Evolutionary conservation across 2,329 filamentous ascomycete species (phyloP).

Genomic region (Talaromyces verruculosus): DNA sequence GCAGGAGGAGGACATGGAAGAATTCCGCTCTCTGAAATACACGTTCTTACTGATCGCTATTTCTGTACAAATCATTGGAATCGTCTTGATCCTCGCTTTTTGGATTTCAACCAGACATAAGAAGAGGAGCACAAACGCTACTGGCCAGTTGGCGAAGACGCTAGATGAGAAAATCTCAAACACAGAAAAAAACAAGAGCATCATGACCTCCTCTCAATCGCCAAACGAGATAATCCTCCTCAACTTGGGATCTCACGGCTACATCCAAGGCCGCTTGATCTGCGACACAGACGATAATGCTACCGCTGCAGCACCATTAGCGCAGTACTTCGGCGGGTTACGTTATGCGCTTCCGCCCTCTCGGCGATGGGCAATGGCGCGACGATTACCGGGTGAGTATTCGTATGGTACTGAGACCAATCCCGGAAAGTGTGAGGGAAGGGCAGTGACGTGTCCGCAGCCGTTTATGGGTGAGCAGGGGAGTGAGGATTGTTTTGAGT

Average conservation of each 20-base stretch:
- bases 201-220: not conserved
- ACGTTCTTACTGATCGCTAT: not conserved
- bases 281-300: slow-evolving; percentile 18
- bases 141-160: not conserved
- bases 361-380: slow-evolving; percentile 53
- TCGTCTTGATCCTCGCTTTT: no score
- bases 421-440: slow-evolving; percentile 48
- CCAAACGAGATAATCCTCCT: not conserved
- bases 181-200: not conserved
- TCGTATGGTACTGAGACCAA: slow-evolving; percentile 52
- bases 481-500: slow-evolving; percentile 58
- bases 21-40: not conserved
- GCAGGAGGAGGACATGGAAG: not conserved
- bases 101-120: not conserved
- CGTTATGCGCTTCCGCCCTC: slow-evolving; percentile 56
- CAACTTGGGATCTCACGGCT: slow-evolving; percentile 43
- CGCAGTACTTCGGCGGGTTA: slow-evolving; percentile 55
- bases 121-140: not conserved
- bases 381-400: slow-evolving; percentile 49
- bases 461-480: slow-evolving; percentile 39
- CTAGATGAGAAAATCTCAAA: not conserved
- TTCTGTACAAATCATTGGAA: not conserved
- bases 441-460: slow-evolving; percentile 52
- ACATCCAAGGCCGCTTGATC: slow-evolving; percentile 52
- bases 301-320: not conserved